Evolutionary conservation across 495 filamentous ascomycete species (phyloP).

Genomic region (Aspergillus taichungensis): DNA sequence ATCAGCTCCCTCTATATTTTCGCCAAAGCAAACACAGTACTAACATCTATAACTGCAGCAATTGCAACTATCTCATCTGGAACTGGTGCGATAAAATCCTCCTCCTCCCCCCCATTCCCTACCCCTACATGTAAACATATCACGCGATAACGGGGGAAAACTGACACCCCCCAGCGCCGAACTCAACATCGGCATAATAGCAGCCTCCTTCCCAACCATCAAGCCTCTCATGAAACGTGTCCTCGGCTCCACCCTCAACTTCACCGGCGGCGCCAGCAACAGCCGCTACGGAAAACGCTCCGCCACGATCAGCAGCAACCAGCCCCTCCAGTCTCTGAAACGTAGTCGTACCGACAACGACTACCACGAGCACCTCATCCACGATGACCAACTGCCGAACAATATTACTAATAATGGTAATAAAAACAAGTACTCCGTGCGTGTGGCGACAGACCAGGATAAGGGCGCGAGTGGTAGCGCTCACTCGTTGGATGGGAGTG

Average conservation of each 20-base stretch:
- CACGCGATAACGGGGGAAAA: neutral
- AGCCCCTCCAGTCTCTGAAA: neutral
- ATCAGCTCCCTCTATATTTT: neutral
- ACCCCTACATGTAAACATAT: neutral
- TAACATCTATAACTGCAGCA: neutral
- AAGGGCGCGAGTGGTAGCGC: neutral
- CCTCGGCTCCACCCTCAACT: slow-evolving; percentile 2
- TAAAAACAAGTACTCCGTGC: too few species aligned
- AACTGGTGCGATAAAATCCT: neutral
- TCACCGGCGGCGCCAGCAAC: slow-evolving; percentile 5
- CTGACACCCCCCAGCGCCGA: slow-evolving; percentile 2
- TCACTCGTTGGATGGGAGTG: neutral
- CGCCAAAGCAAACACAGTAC: too few species aligned
- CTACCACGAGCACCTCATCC: slow-evolving; percentile 1
- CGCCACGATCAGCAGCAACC: neutral
- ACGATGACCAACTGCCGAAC: neutral
- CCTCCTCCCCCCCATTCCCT: neutral
- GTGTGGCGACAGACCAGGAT: too few species aligned
- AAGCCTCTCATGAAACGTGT: slow-evolving; percentile 7
- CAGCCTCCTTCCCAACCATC: slow-evolving; percentile 6
- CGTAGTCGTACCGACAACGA: neutral
- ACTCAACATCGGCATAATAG: slow-evolving; percentile 6
- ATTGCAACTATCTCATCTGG: slow-evolving; percentile 4
- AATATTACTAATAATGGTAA: too few species aligned
- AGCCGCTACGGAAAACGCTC: neutral